Conservation (phyloP, 805 yeast genomes). For the Lipomyces spencermartinsiae region DNA sequence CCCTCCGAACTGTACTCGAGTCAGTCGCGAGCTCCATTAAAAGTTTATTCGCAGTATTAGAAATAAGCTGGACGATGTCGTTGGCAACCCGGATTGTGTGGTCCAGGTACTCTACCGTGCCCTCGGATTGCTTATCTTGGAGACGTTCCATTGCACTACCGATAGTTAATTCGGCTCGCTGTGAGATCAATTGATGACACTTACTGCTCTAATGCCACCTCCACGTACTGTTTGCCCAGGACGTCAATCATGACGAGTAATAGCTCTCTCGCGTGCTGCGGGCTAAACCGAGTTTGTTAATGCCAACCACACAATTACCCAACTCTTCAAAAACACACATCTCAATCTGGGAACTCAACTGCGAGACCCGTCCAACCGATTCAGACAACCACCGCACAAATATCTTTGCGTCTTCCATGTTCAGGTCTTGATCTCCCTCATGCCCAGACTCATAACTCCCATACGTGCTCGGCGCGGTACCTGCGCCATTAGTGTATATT, state of each 20-base stretch:
- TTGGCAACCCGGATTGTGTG: constrained; percentile 12
- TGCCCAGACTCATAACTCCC: not conserved
- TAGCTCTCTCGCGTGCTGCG: constrained; percentile 30
- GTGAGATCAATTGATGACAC: not conserved
- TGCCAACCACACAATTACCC: not conserved
- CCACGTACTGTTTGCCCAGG: constrained; percentile 26
- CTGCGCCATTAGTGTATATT: not conserved
- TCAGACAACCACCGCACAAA: constrained; percentile 28
- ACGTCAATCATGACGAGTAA: constrained; percentile 24
- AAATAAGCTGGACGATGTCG: constrained; percentile 24
- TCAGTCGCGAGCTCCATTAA: constrained; percentile 31
- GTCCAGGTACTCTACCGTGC: constrained; percentile 14
- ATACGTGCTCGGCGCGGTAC: not conserved
- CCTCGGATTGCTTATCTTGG: constrained; percentile 13
- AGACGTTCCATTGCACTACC: constrained; percentile 21
- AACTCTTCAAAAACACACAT: constrained; percentile 15
- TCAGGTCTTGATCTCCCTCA: constrained; percentile 23
- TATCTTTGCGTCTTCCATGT: constrained; percentile 20
- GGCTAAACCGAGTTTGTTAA: constrained; percentile 12
- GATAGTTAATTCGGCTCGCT: not conserved
- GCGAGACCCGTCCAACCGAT: constrained; percentile 25
- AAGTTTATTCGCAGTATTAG: constrained; percentile 24
- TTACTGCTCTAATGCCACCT: constrained; percentile 30
- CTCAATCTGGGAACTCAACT: constrained; percentile 32
- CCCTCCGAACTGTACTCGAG: constrained; percentile 22